phyloP scores from a whole-genome alignment of 495 filamentous ascomycete genomes.

The Xylaria scruposa region DNA sequence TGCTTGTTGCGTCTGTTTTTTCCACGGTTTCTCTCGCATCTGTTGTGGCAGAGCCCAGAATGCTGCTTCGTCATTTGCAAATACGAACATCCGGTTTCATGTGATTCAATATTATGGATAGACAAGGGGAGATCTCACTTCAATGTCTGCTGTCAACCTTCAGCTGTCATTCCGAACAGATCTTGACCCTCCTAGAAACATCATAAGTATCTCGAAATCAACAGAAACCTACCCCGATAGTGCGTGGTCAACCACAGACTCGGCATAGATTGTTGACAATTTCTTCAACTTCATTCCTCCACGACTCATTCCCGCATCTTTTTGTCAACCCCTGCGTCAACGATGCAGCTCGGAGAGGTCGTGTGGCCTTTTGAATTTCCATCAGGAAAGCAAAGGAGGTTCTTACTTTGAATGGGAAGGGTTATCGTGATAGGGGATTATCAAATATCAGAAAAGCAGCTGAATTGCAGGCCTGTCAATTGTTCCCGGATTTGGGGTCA shows the following conservation, averaged over 20 bases:
- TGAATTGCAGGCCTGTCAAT: neutral
- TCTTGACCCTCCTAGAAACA: conserved; percentile 15
- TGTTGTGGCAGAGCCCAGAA: neutral
- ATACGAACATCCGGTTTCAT: conserved; percentile 11
- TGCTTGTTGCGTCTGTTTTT: conserved; percentile 21
- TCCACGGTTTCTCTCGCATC: conserved; percentile 8
- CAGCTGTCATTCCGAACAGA: neutral
- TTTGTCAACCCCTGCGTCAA: neutral
- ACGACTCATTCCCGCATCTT: neutral
- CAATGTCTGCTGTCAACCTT: neutral
- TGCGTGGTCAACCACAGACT: neutral
- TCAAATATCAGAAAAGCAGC: neutral
- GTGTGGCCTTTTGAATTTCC: neutral
- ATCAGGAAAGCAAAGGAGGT: neutral
- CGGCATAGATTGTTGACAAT: neutral
- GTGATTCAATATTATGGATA: conserved; percentile 20
- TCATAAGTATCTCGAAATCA: conserved; percentile 9
- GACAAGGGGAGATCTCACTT: conserved; percentile 10
- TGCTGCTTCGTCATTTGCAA: conserved; percentile 21
- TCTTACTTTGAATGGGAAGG: neutral
- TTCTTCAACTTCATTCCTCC: neutral
- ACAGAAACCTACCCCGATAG: neutral
- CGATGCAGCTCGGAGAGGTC: neutral
- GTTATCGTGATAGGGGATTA: neutral
- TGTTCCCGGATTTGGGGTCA: neutral